Base-by-base conservation (phyloP, 768 basidiomycete genomes). In the Lentinula detonsa region DNA sequence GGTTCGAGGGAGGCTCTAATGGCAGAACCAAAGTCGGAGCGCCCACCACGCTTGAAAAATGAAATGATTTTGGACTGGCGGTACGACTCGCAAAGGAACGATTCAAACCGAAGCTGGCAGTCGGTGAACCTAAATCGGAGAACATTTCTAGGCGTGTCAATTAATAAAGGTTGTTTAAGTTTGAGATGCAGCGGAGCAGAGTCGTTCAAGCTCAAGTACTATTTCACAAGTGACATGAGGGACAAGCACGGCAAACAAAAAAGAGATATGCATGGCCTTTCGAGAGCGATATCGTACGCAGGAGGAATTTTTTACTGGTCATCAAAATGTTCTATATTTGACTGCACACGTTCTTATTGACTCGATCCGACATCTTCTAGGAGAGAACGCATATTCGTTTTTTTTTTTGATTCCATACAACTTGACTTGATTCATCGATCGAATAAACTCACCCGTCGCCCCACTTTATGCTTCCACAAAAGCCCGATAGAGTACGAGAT, bases 401-500 rank as follows among this genome's bases (percentile, higher is more conserved):
- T 1, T 45, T 1, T 45, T 4, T n/a, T n/a, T 7, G 1, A 18
- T 45, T 45, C 5, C 16, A 45, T 18, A 18, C 43, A 45, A 6
- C 11, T 45, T 15, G 16, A 15, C 7, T 16, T 2, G 43, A 45
- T 21, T 48, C 21, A 48, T 48, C 21, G 46, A n/a, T 48, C 46
- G 18, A 23, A 48, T 10, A 23, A 48, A n/a, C 42, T 13, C 37
- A 8, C 13, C 37, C 37, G 42, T 15, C 5, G 9, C 16, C 1
- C 16, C 1, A 13, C 16, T n/a, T 42, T 66, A 57, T 60, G 60
- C 75, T 57, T 85, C 84, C 18, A 85, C 83, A 66, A 87, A 91
- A 1, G 93, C 91, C 34, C 91, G 76, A 71, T 88, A 91, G 1
- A 87, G 63, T 5, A 82, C 80, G 18, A 90, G 61, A 4, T 72